Evolutionary conservation across 345 rosid species (phyloP).

Genomic region (Rubroshorea leprosula): DNA sequence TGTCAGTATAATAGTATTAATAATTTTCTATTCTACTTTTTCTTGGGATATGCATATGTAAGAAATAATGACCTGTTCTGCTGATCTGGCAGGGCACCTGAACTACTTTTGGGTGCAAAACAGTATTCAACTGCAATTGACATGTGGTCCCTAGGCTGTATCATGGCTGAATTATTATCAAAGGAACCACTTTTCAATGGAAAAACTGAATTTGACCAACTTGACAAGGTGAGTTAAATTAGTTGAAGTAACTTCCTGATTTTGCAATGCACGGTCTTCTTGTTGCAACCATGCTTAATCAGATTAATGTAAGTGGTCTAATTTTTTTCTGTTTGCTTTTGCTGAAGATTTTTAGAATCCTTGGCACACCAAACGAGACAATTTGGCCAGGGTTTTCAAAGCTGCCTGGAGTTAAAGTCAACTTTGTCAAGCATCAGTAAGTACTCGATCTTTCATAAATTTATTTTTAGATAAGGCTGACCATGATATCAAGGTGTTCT

Average conservation of each 20-base stretch:
- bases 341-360: slow-evolving; percentile 52
- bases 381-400: slow-evolving; percentile 70
- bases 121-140: slow-evolving; percentile 79
- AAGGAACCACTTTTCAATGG: slow-evolving; percentile 73
- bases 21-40: no score
- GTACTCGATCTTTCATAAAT: slow-evolving; percentile 13
- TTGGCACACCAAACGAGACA: slow-evolving; percentile 72
- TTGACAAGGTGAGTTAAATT: slow-evolving; percentile 47
- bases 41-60: not conserved
- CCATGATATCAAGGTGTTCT: not conserved
- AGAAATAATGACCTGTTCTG: not conserved
- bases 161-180: slow-evolving; percentile 82
- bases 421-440: slow-evolving; percentile 52
- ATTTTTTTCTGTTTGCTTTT: slow-evolving; percentile 3
- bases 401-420: slow-evolving; percentile 64
- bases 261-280: not conserved
- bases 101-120: slow-evolving; percentile 73
- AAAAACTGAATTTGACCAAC: slow-evolving; percentile 61
- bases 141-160: slow-evolving; percentile 96
- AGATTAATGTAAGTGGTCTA: not conserved
- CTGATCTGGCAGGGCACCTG: slow-evolving; percentile 57
- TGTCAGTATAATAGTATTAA: not conserved
- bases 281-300: not conserved
- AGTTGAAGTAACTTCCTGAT: not conserved
- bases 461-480: not conserved